phyloP scores from a whole-genome alignment of 1,139 yeast species.

The Protomyces inundatus region DNA sequence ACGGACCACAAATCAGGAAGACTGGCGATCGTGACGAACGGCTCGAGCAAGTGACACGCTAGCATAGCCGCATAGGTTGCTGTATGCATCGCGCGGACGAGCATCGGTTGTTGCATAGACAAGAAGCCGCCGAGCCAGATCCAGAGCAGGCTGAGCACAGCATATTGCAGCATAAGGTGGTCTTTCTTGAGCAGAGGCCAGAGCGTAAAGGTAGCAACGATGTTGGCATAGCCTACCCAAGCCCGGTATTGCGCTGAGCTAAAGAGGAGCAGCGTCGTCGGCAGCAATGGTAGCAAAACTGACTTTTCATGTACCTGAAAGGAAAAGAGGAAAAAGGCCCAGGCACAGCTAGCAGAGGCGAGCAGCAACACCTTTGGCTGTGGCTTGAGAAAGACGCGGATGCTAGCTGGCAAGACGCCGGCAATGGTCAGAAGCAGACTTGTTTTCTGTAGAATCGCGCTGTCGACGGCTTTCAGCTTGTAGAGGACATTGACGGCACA shows the following conservation, averaged over 20 bases:
- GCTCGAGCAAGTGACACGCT: conserved; percentile 54
- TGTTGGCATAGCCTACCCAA: conserved; percentile 80
- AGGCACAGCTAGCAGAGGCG: conserved; percentile 76
- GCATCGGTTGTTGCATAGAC: neutral
- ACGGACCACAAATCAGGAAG: conserved; percentile 83
- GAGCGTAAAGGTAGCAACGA: conserved; percentile 71
- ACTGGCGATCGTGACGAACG: conserved; percentile 48
- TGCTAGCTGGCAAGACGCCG: conserved; percentile 63
- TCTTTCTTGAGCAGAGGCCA: conserved; percentile 83
- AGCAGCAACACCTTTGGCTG: conserved; percentile 53
- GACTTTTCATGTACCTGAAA: conserved; percentile 96
- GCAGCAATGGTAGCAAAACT: conserved; percentile 79
- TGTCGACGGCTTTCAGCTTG: conserved; percentile 51
- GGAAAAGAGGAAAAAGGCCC: conserved; percentile 84
- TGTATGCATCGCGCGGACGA: conserved; percentile 36
- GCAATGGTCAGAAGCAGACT: conserved; percentile 58
- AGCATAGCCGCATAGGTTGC: conserved; percentile 53
- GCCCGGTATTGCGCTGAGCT: conserved; percentile 45
- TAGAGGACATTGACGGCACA: conserved; percentile 75
- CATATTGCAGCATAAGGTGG: conserved; percentile 65
- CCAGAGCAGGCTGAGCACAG: conserved; percentile 55
- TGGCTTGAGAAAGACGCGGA: conserved; percentile 51
- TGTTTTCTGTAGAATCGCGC: neutral
- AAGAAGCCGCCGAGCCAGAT: conserved; percentile 58
- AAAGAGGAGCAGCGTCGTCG: conserved; percentile 65